These are phyloP conservation scores for Colletotrichum cereale DNA, from an alignment of 2,329 filamentous ascomycete species.

Conservation along the genomic window DNA sequence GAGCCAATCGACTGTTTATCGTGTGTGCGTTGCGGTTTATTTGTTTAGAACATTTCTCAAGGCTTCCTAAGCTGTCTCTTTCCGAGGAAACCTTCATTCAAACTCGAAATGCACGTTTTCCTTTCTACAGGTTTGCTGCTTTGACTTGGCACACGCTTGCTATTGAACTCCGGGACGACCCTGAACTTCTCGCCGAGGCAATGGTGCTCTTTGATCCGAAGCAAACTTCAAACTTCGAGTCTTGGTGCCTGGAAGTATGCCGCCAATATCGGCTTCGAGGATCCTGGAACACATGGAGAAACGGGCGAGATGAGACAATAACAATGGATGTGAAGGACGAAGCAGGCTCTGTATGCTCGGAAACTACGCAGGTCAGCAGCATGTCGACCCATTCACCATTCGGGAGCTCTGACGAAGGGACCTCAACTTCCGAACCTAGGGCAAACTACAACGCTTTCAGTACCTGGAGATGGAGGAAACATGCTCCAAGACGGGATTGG, in stretches of 20 bases:
- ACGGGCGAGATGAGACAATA: background rate
- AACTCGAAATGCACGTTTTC: background rate
- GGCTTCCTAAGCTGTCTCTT: background rate
- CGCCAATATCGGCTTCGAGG: background rate
- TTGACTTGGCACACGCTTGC: slow-evolving; percentile 8
- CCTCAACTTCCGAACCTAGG: background rate
- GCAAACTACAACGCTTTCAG: background rate
- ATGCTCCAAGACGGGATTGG: background rate
- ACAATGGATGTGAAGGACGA: too few species aligned
- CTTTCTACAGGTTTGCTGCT: slow-evolving; percentile 20
- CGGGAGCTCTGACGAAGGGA: background rate
- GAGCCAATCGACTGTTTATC: background rate
- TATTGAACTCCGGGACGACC: background rate
- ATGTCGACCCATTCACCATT: background rate
- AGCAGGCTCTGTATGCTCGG: background rate
- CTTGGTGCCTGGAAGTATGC: slow-evolving; percentile 18
- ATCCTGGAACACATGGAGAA: background rate
- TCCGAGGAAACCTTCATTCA: slow-evolving; percentile 5
- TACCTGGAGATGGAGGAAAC: background rate
- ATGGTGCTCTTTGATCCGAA: background rate
- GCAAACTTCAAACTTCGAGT: slow-evolving; percentile 15
- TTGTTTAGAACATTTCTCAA: background rate
- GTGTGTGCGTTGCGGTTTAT: slow-evolving; percentile 1
- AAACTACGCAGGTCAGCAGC: background rate
- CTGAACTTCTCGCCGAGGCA: background rate